Evolutionary conservation across 352 stramenopile genomes (phyloP).

Genomic region (Pythium sukuiense): DNA sequence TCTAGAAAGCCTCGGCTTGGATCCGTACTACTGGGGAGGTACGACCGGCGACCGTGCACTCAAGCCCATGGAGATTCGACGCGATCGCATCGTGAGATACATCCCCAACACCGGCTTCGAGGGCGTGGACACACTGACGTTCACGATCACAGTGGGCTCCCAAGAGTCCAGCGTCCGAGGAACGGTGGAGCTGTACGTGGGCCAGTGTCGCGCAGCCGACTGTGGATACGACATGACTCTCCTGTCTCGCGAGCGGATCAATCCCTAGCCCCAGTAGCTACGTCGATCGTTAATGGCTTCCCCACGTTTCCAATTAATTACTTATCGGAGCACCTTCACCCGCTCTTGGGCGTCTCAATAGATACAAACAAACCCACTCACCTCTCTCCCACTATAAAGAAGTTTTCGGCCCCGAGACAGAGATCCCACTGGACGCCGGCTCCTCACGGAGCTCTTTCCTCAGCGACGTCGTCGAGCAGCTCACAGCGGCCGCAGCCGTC

Average conservation of each 20-base stretch:
- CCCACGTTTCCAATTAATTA: not conserved
- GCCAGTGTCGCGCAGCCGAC: constrained; percentile 46
- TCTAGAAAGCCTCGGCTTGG: constrained; percentile 39
- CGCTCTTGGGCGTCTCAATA: not conserved
- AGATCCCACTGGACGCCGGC: not conserved
- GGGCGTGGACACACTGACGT: constrained; percentile 61
- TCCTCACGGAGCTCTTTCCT: not conserved
- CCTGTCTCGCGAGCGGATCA: constrained; percentile 9
- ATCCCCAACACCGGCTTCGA: constrained; percentile 49
- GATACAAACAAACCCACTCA: not conserved
- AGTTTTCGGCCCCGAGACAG: not conserved
- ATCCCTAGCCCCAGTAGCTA: not conserved
- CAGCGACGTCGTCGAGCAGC: constrained; percentile 1
- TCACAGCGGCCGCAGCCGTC: constrained; percentile 8
- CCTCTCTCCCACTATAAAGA: not conserved
- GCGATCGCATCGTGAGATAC: constrained; percentile 57
- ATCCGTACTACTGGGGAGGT: constrained; percentile 59
- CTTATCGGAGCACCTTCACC: not conserved
- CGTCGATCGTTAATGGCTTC: no score
- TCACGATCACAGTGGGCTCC: constrained; percentile 43
- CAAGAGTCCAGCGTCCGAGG: constrained; percentile 48
- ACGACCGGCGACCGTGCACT: constrained; percentile 47
- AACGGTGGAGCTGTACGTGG: constrained; percentile 55
- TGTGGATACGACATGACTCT: constrained; percentile 30
- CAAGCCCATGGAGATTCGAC: constrained; percentile 43